A percentile compares a stretch with the other conserved stretches of the same genome.
These are phyloP conservation scores for Fomitopsis schrenkii DNA, from an alignment of 1,284 basidiomycete genomes.

Conservation along the genomic window DNA sequence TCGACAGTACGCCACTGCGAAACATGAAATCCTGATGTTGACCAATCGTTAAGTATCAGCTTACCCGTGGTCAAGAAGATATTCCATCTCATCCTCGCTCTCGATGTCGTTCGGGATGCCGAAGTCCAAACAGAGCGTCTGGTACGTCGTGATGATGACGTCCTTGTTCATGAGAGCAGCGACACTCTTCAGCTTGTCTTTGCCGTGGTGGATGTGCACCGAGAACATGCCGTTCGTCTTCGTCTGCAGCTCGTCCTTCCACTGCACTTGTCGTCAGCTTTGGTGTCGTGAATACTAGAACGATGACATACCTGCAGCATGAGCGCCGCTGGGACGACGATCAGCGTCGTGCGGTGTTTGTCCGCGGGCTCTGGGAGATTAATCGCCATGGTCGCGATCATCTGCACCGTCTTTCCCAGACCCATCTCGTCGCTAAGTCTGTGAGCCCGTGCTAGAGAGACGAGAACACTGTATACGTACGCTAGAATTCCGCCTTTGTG, in stretches of 20 bases:
- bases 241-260: constrained; percentile 64
- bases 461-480: constrained; percentile 26
- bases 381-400: constrained; percentile 67
- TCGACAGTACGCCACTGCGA: constrained; percentile 49
- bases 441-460: background rate
- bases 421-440: constrained; percentile 82
- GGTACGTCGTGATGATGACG: constrained; percentile 66
- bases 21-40: background rate
- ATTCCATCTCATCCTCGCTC: constrained; percentile 41
- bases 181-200: constrained; percentile 52
- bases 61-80: constrained; percentile 47
- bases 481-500: constrained; percentile 76
- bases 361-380: constrained; percentile 49
- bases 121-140: constrained; percentile 57
- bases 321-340: constrained; percentile 68
- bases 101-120: constrained; percentile 41
- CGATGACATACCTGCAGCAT: constrained; percentile 47
- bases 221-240: constrained; percentile 63
- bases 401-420: constrained; percentile 71
- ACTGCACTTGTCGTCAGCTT: constrained; percentile 32
- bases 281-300: background rate
- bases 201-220: constrained; percentile 63
- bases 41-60: background rate
- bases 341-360: constrained; percentile 47
- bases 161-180: constrained; percentile 49